These are phyloP conservation scores for Hortaea werneckii DNA, from an alignment of 2,329 filamentous ascomycete genomes.

Conservation along the genomic window DNA sequence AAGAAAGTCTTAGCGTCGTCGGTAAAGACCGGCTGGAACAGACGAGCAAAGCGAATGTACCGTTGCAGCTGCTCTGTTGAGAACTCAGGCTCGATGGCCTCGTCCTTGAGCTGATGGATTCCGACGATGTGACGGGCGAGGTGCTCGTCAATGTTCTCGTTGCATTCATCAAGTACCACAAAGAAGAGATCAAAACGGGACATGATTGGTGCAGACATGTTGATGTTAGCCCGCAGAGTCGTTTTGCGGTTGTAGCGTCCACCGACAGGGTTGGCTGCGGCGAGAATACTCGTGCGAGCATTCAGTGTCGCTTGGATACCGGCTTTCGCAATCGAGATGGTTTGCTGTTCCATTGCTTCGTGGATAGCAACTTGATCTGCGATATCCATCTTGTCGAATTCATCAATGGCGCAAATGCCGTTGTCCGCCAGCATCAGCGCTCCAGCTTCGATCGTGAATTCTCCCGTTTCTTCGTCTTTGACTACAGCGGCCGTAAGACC, in stretches of 20 bases:
- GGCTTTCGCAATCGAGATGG: slow-evolving; percentile 96
- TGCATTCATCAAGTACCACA: slow-evolving; percentile 92
- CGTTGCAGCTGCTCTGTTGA: slow-evolving; percentile 92
- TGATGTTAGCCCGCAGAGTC: slow-evolving; percentile 87
- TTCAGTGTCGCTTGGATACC: slow-evolving; percentile 97
- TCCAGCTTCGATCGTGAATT: slow-evolving; percentile 97
- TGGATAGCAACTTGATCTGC: slow-evolving; percentile 96
- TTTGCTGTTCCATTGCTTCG: slow-evolving; percentile 99
- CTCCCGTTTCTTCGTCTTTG: slow-evolving; percentile 96
- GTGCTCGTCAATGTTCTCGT: slow-evolving; percentile 80
- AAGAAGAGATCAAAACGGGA: slow-evolving; percentile 99
- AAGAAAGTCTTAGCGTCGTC: slow-evolving; percentile 75
- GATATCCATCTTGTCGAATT: slow-evolving; percentile 99
- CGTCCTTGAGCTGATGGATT: slow-evolving; percentile 86
- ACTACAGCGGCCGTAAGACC: slow-evolving; percentile 95
- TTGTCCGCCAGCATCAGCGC: slow-evolving; percentile 96
- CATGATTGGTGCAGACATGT: slow-evolving; percentile 99
- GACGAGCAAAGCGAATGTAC: slow-evolving; percentile 92
- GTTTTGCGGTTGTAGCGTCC: slow-evolving; percentile 96
- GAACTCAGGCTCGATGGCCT: slow-evolving; percentile 84
- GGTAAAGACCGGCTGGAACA: slow-evolving; percentile 87
- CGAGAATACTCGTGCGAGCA: slow-evolving; percentile 87
- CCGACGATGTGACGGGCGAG: slow-evolving; percentile 90
- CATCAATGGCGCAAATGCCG: slow-evolving; percentile 94
- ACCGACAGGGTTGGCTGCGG: slow-evolving; percentile 89